Evolutionary conservation across 441 rosid species (phyloP), one percentile per base, ranked within the genome.

Genomic region (Adansonia rubrostipa): DNA sequence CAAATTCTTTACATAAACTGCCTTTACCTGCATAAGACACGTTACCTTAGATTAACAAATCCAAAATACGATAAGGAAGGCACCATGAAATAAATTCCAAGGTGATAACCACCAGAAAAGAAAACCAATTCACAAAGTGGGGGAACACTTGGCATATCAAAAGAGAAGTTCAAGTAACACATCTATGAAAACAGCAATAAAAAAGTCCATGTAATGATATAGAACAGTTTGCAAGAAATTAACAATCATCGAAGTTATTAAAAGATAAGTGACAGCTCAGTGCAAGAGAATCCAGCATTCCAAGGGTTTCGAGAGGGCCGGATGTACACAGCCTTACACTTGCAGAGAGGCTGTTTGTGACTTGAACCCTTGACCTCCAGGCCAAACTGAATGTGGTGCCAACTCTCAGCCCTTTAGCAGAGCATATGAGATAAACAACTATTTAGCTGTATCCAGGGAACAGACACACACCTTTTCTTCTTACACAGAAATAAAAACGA

Each of bases 1-100:
- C 54, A 96, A 88, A 85, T 96, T 94, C 82, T 92, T 94, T 73
- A 96, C 96, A 85, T 96, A 96, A 74, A 96, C 84, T 57, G 99
- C 98, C 91, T 91, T 96, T 28, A 96, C 99, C 98, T 94, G 85
- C 75, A 75, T 10, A 53, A 77, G 40, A 53, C 11, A 50, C 8
- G 50, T 65, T 53, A 51, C 24, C 36, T 51, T 65, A 42, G 13
- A 65, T 76, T 15, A 33, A n/a, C 6, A 75, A 50, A 63, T 65
- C 47, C 63, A 76, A 63, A 51, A 64, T 17, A 20, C 9, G 33
- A 53, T 6, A 51, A 24, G 9, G 19, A 36, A 28, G 47, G 47
- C 15, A 48, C 1, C 54, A 11, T 9, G 5, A 22, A 48, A 13
- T 13, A 6, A 22, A 24, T 70, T 6, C 19, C 58, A 70, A 13